A percentile compares a stretch with the other conserved stretches of the same genome.
Evolutionary conservation across 371 early-diverging fungal genomes (phyloP).

Genomic region (Apophysomyces elegans): DNA sequence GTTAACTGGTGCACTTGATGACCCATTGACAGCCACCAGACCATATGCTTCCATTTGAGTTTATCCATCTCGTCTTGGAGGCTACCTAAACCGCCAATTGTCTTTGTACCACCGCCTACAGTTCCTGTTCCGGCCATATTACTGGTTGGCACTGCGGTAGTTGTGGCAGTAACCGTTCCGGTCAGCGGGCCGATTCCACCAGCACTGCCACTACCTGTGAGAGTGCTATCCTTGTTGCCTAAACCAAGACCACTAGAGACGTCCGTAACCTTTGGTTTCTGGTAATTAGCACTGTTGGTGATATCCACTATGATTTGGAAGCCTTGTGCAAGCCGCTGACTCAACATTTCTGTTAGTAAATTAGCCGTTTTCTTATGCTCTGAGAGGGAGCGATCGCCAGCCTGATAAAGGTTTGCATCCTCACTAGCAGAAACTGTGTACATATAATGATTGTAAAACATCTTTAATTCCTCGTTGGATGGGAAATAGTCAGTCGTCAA

Average conservation of each 20-base stretch:
- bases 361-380: constrained; percentile 63
- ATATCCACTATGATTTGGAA: constrained; percentile 85
- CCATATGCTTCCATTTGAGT: constrained; percentile 46
- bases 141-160: constrained; percentile 9
- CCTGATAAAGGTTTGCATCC: constrained; percentile 60
- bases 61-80: constrained; percentile 31
- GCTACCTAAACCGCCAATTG: constrained; percentile 10
- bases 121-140: constrained; percentile 1
- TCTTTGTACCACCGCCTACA: constrained; percentile 9
- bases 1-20: constrained; percentile 83
- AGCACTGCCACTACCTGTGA: not conserved
- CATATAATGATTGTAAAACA: constrained; percentile 77
- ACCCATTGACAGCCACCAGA: constrained; percentile 82
- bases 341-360: constrained; percentile 84
- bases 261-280: constrained; percentile 24
- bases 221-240: not conserved
- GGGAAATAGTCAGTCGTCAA: constrained; percentile 93
- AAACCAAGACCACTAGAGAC: constrained; percentile 7
- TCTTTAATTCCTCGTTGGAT: constrained; percentile 68
- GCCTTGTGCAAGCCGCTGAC: constrained; percentile 91
- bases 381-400: constrained; percentile 49
- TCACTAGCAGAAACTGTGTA: constrained; percentile 83
- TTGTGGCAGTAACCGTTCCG: not conserved
- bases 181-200: constrained; percentile 11
- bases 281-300: constrained; percentile 35